These are phyloP conservation scores for Blastomyces gilchristii DNA, from an alignment of 2,329 filamentous ascomycete genomes.

Conservation along the genomic window DNA sequence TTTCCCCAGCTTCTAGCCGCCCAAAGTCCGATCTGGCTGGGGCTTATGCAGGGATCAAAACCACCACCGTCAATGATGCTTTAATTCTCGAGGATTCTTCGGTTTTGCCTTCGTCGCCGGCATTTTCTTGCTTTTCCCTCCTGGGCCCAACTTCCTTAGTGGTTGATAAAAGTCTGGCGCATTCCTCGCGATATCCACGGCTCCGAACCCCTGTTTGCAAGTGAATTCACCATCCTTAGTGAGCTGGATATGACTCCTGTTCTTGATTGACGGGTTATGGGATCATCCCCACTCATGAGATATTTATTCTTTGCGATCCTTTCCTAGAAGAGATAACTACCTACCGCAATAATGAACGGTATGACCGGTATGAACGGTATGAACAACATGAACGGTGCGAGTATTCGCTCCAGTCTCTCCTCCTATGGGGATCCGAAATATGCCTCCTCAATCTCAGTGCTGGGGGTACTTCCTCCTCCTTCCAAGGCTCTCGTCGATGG, in stretches of 20 bases:
- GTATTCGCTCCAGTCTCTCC: conserved; percentile 31
- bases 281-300: background rate
- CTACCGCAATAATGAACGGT: background rate
- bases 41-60: background rate
- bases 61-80: background rate
- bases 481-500: conserved; percentile 47
- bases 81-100: background rate
- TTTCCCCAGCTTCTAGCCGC: background rate
- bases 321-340: background rate
- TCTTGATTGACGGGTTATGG: background rate
- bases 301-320: background rate
- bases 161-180: background rate
- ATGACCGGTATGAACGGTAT: background rate
- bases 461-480: conserved; percentile 24
- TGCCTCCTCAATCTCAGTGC: conserved; percentile 26
- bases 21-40: background rate
- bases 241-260: background rate
- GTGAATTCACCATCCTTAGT: background rate
- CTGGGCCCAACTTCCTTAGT: background rate
- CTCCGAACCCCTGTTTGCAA: background rate
- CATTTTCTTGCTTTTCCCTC: background rate
- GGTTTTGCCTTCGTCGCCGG: background rate
- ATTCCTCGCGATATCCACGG: background rate
- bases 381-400: conserved; percentile 19
- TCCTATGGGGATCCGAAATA: conserved; percentile 35